phyloP scores from a whole-genome alignment of 2,329 filamentous ascomycete genomes.

The Penicillium sp. region DNA sequence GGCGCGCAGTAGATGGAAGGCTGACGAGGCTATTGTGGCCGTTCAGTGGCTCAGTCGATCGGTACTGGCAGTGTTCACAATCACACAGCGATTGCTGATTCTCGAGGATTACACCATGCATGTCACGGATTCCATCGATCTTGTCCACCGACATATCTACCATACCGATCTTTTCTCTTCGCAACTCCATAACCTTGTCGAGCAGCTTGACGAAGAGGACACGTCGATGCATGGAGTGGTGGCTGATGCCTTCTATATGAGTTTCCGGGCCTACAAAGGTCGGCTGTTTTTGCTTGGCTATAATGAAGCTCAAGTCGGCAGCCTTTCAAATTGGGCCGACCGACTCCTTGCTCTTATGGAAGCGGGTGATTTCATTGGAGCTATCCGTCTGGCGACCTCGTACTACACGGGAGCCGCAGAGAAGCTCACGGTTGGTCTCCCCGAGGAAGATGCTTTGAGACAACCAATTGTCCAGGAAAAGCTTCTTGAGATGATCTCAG shows the following conservation, averaged over 20 bases:
- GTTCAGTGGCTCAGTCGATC: conserved; percentile 96
- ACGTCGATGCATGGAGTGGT: conserved; percentile 90
- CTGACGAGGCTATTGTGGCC: conserved; percentile 90
- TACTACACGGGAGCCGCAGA: conserved; percentile 92
- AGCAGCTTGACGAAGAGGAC: conserved; percentile 82
- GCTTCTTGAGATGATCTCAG: conserved; percentile 85
- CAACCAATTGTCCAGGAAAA: conserved; percentile 83
- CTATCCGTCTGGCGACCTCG: conserved; percentile 82
- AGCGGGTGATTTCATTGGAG: conserved; percentile 88
- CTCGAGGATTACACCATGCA: conserved; percentile 84
- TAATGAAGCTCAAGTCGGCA: conserved; percentile 85
- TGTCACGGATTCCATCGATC: conserved; percentile 90
- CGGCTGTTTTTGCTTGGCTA: conserved; percentile 89
- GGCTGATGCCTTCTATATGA: conserved; percentile 97
- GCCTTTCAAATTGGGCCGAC: conserved; percentile 95
- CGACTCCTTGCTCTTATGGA: conserved; percentile 91
- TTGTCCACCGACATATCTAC: conserved; percentile 87
- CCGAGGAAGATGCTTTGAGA: conserved; percentile 71
- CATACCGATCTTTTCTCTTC: conserved; percentile 85
- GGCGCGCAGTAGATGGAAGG: conserved; percentile 81
- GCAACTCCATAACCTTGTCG: conserved; percentile 78
- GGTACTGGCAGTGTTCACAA: conserved; percentile 84
- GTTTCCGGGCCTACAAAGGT: conserved; percentile 91
- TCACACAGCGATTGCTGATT: conserved; percentile 88
- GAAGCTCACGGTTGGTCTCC: conserved; percentile 87